These are phyloP conservation scores for Oryza officinalis DNA, from an alignment of 176 grass and related monocot species.

Conservation along the genomic window DNA sequence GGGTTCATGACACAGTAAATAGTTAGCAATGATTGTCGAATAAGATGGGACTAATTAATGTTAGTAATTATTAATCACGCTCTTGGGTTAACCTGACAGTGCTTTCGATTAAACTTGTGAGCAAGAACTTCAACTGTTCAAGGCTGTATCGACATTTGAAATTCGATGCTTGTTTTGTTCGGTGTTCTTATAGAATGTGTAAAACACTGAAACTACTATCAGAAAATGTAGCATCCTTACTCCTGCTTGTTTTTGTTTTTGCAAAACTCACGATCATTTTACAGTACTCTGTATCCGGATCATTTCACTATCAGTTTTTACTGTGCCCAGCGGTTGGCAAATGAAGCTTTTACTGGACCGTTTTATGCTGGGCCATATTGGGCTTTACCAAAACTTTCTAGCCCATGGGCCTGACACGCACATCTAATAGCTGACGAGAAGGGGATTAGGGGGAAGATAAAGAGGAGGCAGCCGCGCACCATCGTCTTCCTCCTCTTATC, in stretches of 20 bases:
- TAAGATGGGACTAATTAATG: conserved; percentile 43
- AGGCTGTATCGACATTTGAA: conserved; percentile 16
- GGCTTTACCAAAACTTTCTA: not conserved
- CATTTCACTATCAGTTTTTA: not conserved
- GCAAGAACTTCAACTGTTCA: not conserved
- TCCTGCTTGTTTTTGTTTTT: not conserved
- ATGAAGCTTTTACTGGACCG: too few relatives aligned
- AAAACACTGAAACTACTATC: not conserved
- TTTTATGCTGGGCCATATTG: not conserved
- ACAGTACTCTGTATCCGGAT: too few relatives aligned
- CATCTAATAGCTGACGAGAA: not conserved
- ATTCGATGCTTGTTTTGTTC: conserved; percentile 26
- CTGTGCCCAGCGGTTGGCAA: too few relatives aligned
- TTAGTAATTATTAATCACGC: conserved; percentile 37
- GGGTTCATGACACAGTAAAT: conserved; percentile 40
- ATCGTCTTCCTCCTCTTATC: conserved; percentile 49
- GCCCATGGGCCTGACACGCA: too few relatives aligned
- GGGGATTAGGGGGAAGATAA: conserved; percentile 23
- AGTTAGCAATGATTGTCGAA: conserved; percentile 33
- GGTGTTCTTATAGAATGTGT: not conserved
- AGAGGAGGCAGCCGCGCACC: not conserved
- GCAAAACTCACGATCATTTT: conserved; percentile 18
- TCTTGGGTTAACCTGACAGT: conserved; percentile 39
- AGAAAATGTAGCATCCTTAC: not conserved
- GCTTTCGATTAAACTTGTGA: conserved; percentile 31